phyloP scores from a whole-genome alignment of 306 rosid species.

The Gillenia trifoliata region DNA sequence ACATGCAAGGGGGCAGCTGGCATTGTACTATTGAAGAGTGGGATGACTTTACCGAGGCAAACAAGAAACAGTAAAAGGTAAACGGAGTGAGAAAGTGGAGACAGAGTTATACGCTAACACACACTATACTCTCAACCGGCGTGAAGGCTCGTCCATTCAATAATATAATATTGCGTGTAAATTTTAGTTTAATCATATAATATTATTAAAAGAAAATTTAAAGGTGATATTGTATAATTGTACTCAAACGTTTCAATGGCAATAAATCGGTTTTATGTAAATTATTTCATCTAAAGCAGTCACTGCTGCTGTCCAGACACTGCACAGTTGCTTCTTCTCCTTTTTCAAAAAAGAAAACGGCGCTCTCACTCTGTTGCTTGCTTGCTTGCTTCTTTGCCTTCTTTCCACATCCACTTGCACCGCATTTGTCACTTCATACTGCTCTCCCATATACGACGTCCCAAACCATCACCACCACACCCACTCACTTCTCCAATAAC shows the following conservation, averaged over 20 bases:
- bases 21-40: background rate
- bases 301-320: too few species aligned
- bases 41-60: constrained; percentile 22
- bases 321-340: background rate
- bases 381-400: too few species aligned
- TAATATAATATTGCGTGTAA: too few species aligned
- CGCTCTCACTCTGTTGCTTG: background rate
- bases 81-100: constrained; percentile 28
- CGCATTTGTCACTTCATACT: background rate
- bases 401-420: background rate
- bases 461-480: background rate
- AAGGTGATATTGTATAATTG: too few species aligned
- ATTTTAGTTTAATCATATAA: too few species aligned
- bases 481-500: background rate
- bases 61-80: constrained; percentile 2
- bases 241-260: too few species aligned
- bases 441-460: too few species aligned
- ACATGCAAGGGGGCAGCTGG: background rate
- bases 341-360: background rate
- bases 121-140: too few species aligned
- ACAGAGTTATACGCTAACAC: constrained; percentile 6
- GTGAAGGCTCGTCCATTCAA: too few species aligned
- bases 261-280: too few species aligned
- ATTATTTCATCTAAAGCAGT: too few species aligned
- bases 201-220: too few species aligned